Evolutionary conservation across 352 stramenopile species (phyloP).

Genomic region (Globisporangium spinosum): DNA sequence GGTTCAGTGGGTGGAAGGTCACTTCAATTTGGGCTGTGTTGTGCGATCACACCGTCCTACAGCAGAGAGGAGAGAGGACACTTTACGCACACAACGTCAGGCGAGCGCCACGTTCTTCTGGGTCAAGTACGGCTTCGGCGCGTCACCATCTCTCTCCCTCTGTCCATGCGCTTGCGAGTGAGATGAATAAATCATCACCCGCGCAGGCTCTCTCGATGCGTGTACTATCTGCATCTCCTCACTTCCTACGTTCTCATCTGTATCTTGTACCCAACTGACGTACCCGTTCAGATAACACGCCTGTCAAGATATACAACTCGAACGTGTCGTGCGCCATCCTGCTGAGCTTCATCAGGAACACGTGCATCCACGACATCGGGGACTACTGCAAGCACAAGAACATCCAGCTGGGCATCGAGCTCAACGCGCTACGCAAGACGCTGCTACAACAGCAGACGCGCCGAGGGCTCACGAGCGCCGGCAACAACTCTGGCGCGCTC

Average conservation of each 20-base stretch:
- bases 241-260: background rate
- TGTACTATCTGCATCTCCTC: background rate
- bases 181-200: background rate
- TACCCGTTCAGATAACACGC: slow-evolving; percentile 34
- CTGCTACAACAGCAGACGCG: slow-evolving; percentile 22
- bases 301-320: slow-evolving; percentile 72
- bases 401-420: slow-evolving; percentile 70
- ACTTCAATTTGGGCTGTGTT: slow-evolving; percentile 8
- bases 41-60: background rate
- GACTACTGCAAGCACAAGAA: slow-evolving; percentile 74
- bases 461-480: slow-evolving; percentile 15
- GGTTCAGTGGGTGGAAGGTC: background rate
- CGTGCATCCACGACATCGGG: slow-evolving; percentile 62
- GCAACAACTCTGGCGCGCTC: background rate
- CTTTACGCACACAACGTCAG: background rate
- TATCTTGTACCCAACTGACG: background rate
- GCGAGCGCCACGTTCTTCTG: slow-evolving; percentile 54
- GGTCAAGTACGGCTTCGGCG: slow-evolving; percentile 84
- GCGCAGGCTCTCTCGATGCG: background rate
- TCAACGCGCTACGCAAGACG: slow-evolving; percentile 51
- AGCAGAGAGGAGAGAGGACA: background rate
- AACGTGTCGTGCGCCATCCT: slow-evolving; percentile 71
- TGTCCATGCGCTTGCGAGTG: background rate
- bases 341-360: slow-evolving; percentile 63
- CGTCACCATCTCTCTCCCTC: background rate